Percentiles rank a stretch among this genome's conserved stretches.
These are phyloP conservation scores for Arthroderma sp. DNA, from an alignment of 2,329 filamentous ascomycete genomes.

Conservation along the genomic window DNA sequence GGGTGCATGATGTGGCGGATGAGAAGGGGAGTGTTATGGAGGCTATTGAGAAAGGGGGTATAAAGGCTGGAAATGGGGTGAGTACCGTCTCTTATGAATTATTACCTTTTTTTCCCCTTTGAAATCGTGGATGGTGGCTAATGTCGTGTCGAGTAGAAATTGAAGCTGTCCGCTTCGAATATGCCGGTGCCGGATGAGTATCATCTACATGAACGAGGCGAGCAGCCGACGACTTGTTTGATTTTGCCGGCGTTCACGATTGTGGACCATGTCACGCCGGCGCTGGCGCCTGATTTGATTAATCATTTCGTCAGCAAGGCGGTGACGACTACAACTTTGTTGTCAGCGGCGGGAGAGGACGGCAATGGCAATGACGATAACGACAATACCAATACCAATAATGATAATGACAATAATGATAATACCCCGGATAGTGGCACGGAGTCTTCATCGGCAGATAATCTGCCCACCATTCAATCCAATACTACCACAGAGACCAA, in stretches of 20 bases:
- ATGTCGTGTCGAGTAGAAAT: conserved; percentile 38
- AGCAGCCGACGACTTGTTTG: conserved; percentile 62
- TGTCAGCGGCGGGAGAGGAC: conserved; percentile 18
- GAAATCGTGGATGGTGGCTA: background rate
- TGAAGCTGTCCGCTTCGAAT: conserved; percentile 87
- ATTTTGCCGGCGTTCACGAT: conserved; percentile 75
- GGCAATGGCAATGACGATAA: background rate
- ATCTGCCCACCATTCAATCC: background rate
- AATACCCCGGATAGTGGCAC: background rate
- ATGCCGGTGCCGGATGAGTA: conserved; percentile 62
- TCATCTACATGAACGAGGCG: conserved; percentile 42
- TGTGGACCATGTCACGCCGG: conserved; percentile 70
- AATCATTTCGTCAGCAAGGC: conserved; percentile 52
- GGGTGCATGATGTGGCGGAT: conserved; percentile 77
- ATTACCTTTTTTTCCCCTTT: background rate
- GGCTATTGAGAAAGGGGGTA: conserved; percentile 44
- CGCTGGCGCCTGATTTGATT: conserved; percentile 58
- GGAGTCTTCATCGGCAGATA: conserved; percentile 10
- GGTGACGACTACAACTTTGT: conserved; percentile 60
- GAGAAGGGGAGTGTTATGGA: conserved; percentile 79
- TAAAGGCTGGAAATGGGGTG: conserved; percentile 32
- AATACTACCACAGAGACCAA: background rate
- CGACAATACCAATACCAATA: too few species aligned
- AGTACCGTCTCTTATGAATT: conserved; percentile 6
- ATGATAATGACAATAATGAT: background rate